phyloP scores from a whole-genome alignment of 805 yeast species.

The Kregervanrija fluxuum region DNA sequence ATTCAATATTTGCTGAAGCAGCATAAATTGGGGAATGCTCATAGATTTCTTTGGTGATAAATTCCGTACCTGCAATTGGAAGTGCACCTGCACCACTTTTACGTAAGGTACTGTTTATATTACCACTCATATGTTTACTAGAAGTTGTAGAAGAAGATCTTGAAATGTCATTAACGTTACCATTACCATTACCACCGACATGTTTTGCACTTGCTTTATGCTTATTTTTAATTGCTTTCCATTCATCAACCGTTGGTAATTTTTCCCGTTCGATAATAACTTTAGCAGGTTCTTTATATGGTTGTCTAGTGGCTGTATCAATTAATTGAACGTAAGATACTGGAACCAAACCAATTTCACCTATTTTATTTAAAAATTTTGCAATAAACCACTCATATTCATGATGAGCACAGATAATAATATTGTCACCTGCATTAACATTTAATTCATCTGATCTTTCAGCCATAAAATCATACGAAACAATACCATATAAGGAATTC shows the following conservation, averaged over 20 bases:
- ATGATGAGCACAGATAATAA: conserved; percentile 93
- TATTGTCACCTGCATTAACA: conserved; percentile 77
- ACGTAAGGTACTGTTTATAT: background rate
- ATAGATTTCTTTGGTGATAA: conserved; percentile 2
- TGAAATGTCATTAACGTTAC: conserved; percentile 1
- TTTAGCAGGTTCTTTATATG: conserved; percentile 40
- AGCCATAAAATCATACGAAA: conserved; percentile 80
- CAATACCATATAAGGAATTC: conserved; percentile 64
- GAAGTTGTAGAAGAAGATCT: conserved; percentile 12
- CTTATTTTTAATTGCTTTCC: conserved; percentile 87
- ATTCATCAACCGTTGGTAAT: conserved; percentile 89
- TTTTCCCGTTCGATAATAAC: conserved; percentile 51
- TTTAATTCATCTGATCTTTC: conserved; percentile 79
- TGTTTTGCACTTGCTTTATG: conserved; percentile 78
- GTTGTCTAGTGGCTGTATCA: conserved; percentile 64
- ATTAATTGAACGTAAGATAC: conserved; percentile 81
- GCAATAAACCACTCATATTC: conserved; percentile 97
- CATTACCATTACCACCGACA: conserved; percentile 17
- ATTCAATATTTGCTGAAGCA: conserved; percentile 66
- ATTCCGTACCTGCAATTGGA: conserved; percentile 3
- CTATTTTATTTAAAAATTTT: conserved; percentile 87
- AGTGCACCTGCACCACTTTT: background rate
- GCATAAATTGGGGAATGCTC: conserved; percentile 26
- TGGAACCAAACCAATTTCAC: conserved; percentile 97
- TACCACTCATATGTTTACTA: background rate